Base-by-base conservation (phyloP, 129 eudicot species). In the Flaveria linearis region DNA sequence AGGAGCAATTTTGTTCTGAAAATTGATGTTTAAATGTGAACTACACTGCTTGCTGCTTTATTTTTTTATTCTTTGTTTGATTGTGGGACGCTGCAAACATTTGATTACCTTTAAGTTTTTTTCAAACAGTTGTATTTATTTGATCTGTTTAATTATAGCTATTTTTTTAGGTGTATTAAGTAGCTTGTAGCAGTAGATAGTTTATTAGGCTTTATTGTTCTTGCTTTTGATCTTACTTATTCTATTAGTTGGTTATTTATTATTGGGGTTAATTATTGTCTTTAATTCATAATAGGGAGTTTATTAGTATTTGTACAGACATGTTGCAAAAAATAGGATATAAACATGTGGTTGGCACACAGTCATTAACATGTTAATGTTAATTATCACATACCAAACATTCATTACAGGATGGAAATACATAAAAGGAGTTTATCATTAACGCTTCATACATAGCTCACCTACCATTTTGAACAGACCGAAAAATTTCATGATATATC, bases 1-100 rank as follows among this genome's bases (percentile, higher is more conserved):
- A 73, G 55, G 84, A 68, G 53, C 84, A 67, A 80, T 25, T 79
- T 61, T 55, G 84, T 74, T 73, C 18, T 55, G 84, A 12, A 74
- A 75, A 80, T 74, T 80, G 53, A 68, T 56, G 61, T 23, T 23
- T 69, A 75, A 17, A 57, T 23, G 23, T 42, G n/a, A 73, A 28
- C 28, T 53, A 62, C 15, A 9, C 15, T 49, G 25, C 20, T 45
- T 52, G 41, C 4, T 69, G 14, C 46, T 47, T 75, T 69, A 22
- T 43, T 60, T 17, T 57, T 78, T 12, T 57, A 16, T 69, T 62
- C 15, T 9, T 30, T 63, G 3, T 62, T 22, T 61, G 39, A 25
- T 0, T 10, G 16, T 9, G 65, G 65, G 39, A 61, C 28, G 68
- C 42, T 26, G 68, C 68, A 61, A 61, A 61, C 42, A 61, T 42